Evolutionary conservation across 2,329 filamentous ascomycete species (phyloP).

Genomic region (Mycosphaerelloides madeirae): DNA sequence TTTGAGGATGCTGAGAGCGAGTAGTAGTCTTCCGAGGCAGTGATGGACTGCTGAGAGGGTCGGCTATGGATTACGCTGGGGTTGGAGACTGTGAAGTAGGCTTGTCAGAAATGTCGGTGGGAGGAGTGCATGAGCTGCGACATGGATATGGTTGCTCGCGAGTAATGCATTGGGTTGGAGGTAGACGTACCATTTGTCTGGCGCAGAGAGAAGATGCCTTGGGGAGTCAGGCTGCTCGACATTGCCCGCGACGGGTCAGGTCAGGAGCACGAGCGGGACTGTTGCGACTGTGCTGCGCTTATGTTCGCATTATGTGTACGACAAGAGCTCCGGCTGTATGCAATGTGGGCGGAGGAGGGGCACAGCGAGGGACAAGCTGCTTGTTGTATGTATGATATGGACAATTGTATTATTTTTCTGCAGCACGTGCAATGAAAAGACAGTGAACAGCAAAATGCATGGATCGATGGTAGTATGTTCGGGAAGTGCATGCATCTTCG

Average conservation of each 20-base stretch:
- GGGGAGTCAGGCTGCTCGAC: conserved; percentile 1
- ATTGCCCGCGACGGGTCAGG: conserved; percentile 1
- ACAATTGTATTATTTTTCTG: too few relatives aligned
- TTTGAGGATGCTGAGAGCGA: conserved; percentile 42
- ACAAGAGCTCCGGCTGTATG: neutral
- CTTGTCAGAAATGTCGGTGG: conserved; percentile 1
- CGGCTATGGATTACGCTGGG: conserved; percentile 28
- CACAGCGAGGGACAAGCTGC: too few relatives aligned
- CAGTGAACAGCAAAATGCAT: too few relatives aligned
- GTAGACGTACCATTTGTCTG: conserved; percentile 22
- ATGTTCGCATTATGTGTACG: too few relatives aligned
- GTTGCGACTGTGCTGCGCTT: too few relatives aligned
- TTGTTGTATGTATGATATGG: too few relatives aligned
- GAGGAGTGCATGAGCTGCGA: conserved; percentile 6
- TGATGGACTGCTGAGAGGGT: conserved; percentile 44
- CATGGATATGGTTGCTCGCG: conserved; percentile 5
- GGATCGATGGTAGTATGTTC: neutral
- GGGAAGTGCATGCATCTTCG: neutral
- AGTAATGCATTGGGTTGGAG: conserved; percentile 1
- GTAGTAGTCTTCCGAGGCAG: conserved; percentile 49
- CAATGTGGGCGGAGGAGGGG: too few relatives aligned
- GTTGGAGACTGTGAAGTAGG: conserved; percentile 22
- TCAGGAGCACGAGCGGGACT: too few relatives aligned
- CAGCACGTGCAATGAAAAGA: neutral
- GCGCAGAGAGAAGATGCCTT: conserved; percentile 1